Base-by-base conservation (phyloP, 2,329 filamentous ascomycete genomes). In the Escovopsis sp. region DNA sequence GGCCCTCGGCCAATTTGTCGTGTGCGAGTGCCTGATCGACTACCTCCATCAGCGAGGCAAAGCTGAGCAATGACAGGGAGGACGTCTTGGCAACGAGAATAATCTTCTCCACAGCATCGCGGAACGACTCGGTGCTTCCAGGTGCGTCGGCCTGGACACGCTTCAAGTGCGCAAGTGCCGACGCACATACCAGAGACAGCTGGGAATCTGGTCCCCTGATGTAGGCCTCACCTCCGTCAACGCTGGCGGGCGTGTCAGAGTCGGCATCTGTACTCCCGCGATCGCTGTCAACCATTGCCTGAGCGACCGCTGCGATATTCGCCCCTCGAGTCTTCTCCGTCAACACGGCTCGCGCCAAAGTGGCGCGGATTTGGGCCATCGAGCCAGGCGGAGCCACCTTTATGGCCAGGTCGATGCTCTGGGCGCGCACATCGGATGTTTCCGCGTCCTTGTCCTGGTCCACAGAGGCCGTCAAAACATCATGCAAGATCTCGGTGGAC, bases 321-420 rank as follows among this genome's bases (percentile, higher is more conserved):
- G 60, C 55, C 28, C 65, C 68, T 29, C 70, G 68, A 37, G 64
- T 65, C 44, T 70, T 62, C 18, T 69, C 58, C 18, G 66, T 53
- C 13, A 79, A 54, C 14, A 76, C 60, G 4, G 74, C 72, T 16
- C 68, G 68, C 3, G 73, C 68, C 23, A 77, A 63, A 2, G 76
- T 58, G 16, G 70, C 72, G 25, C 72, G 71, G 13, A 69, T 59
- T 41, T 74, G 72, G 13, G 82, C 79, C 16, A 74, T 72, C 1
- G 85, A 93, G 11, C 80, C 81, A 27, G 79, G 74, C 1, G 88
- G 88, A 1, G 87, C 83, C 7, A 76, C 70, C 39, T 71, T 69
- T 41, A 84, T 65, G 2, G 87, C 84, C 25, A 83, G 64, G 1
- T 73, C 66, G 23, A 94, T 65, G 37, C 75, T 65, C 39, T 55